A percentile compares a stretch with the other conserved stretches of the same genome.
Evolutionary conservation across 306 rosid species (phyloP).

Genomic region (Fragaria vesca): DNA sequence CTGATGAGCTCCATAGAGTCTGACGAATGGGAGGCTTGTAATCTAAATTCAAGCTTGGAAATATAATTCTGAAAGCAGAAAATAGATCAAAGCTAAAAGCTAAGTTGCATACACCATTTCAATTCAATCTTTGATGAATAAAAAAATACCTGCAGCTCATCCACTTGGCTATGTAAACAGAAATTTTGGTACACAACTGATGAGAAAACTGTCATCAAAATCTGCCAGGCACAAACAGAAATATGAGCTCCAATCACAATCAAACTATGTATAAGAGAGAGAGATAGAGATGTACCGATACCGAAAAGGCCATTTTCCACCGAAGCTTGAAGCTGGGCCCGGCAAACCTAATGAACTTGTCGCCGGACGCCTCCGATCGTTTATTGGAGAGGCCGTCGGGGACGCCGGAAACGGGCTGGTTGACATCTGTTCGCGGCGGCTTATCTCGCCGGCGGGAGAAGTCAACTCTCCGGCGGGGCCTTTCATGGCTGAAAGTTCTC

Average conservation of each 20-base stretch:
- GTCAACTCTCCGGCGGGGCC: conserved; percentile 50
- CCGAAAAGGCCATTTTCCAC: conserved; percentile 42
- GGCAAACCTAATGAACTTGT: conserved; percentile 20
- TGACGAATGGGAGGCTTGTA: conserved; percentile 37
- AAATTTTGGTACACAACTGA: conserved; percentile 53
- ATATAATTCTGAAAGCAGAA: conserved; percentile 51
- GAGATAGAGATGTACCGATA: conserved; percentile 25
- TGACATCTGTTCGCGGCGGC: not conserved
- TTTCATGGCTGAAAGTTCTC: conserved; percentile 25
- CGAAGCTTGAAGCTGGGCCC: conserved; percentile 26
- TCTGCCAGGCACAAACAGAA: conserved; percentile 37
- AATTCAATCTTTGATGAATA: not conserved
- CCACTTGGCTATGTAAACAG: conserved; percentile 51
- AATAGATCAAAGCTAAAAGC: not conserved
- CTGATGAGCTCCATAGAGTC: conserved; percentile 31
- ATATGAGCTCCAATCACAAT: conserved; percentile 4
- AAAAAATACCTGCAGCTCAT: conserved; percentile 52
- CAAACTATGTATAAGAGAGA: not conserved
- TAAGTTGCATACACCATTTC: not conserved
- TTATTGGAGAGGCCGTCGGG: conserved; percentile 9
- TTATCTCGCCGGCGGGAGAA: conserved; percentile 33
- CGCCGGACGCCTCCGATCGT: conserved; percentile 23
- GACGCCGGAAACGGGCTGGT: not conserved
- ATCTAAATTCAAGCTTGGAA: conserved; percentile 41
- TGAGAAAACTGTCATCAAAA: conserved; percentile 43